phyloP scores from a whole-genome alignment of 306 rosid genomes.

The Dryas alaskensis region DNA sequence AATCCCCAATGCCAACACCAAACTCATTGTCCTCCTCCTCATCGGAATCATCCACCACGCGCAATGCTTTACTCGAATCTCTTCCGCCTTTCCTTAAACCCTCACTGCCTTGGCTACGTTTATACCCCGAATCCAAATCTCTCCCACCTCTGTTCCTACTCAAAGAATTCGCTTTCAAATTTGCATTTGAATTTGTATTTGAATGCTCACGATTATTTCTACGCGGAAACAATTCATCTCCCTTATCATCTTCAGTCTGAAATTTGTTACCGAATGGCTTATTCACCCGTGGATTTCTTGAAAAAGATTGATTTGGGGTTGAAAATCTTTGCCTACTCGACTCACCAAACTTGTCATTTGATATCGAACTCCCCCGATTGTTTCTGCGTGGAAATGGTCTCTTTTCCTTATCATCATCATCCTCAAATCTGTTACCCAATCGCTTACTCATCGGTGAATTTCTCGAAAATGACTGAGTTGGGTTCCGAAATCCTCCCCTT shows the following conservation, averaged over 20 bases:
- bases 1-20: conserved; percentile 32
- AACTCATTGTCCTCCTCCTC: conserved; percentile 34
- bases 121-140: conserved; percentile 19
- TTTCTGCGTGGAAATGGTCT: conserved; percentile 26
- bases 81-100: conserved; percentile 34
- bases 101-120: conserved; percentile 8
- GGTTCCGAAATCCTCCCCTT: conserved; percentile 22
- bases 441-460: conserved; percentile 23
- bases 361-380: neutral
- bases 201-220: conserved; percentile 15
- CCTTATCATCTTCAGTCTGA: conserved; percentile 15
- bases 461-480: conserved; percentile 20
- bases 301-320: conserved; percentile 9
- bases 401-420: conserved; percentile 8
- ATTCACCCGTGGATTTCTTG: conserved; percentile 23
- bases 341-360: conserved; percentile 23
- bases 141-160: conserved; percentile 50
- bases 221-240: conserved; percentile 11
- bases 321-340: conserved; percentile 29
- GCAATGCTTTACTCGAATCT: conserved; percentile 22
- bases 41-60: conserved; percentile 30
- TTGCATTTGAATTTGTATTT: neutral
- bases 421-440: neutral
- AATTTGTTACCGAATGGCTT: conserved; percentile 17
- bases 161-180: conserved; percentile 19